These are phyloP conservation scores for Aspergillus fijiensis DNA, from an alignment of 2,329 filamentous ascomycete genomes.

Conservation along the genomic window DNA sequence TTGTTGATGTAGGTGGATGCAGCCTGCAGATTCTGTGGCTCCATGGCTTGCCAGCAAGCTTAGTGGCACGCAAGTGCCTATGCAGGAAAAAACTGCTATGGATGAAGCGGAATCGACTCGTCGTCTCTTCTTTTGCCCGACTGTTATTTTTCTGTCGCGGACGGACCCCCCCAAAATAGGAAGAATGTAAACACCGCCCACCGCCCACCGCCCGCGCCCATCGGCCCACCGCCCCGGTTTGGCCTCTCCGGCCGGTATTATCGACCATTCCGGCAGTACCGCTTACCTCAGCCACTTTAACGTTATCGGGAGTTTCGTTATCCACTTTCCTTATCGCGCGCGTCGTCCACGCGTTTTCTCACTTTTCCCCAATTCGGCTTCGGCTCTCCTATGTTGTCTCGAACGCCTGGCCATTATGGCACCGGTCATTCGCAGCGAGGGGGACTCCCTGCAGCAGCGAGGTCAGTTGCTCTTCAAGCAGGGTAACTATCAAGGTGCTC, in stretches of 20 bases:
- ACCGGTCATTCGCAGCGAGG: constrained; percentile 13
- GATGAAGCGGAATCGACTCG: neutral
- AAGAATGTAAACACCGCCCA: constrained; percentile 44
- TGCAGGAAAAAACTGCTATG: constrained; percentile 7
- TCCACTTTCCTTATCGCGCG: constrained; percentile 5
- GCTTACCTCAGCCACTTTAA: constrained; percentile 10
- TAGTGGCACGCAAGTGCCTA: constrained; percentile 6
- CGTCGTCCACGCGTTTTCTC: constrained; percentile 1
- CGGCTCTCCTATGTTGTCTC: neutral
- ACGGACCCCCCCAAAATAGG: constrained; percentile 37
- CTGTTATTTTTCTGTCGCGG: constrained; percentile 17
- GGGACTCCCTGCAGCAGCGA: constrained; percentile 34
- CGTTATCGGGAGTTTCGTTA: neutral
- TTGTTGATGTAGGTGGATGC: constrained; percentile 67
- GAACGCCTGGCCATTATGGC: neutral
- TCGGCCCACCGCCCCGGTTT: no score
- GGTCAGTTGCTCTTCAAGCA: constrained; percentile 47
- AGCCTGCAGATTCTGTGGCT: constrained; percentile 55
- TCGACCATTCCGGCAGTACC: constrained; percentile 23
- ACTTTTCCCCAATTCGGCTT: neutral
- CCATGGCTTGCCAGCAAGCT: constrained; percentile 42
- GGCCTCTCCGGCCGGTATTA: constrained; percentile 18
- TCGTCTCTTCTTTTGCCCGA: neutral
- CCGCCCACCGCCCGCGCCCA: no score
- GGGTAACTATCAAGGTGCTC: constrained; percentile 45